These are phyloP conservation scores for Drechslerella dactyloides DNA, from an alignment of 2,329 filamentous ascomycete genomes.

Conservation along the genomic window DNA sequence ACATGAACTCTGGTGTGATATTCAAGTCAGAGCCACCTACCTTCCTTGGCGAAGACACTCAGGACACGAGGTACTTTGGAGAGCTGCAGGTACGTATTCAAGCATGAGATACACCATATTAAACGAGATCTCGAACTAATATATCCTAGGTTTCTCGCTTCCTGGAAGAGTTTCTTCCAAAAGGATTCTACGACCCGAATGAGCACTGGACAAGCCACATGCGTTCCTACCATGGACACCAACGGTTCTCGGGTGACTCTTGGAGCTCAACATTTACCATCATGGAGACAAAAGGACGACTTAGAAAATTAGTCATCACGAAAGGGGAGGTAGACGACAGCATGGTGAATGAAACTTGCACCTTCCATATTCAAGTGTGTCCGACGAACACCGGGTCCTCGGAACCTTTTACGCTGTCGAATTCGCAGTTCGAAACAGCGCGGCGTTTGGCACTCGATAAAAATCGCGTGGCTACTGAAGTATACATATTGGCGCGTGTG, in stretches of 20 bases:
- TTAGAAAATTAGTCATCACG: neutral
- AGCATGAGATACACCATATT: neutral
- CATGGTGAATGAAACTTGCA: neutral
- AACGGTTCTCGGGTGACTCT: neutral
- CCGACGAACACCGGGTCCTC: neutral
- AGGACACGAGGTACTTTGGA: slow-evolving; percentile 1
- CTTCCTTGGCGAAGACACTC: slow-evolving; percentile 2
- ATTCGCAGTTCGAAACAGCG: neutral
- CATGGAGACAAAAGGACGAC: neutral
- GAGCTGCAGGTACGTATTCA: neutral
- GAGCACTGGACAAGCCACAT: neutral
- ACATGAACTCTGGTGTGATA: slow-evolving; percentile 1
- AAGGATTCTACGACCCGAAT: neutral
- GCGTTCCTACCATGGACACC: neutral
- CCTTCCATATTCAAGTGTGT: slow-evolving; percentile 5
- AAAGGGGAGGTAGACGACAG: neutral
- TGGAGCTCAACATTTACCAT: neutral
- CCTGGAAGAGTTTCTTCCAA: neutral
- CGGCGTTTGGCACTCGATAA: neutral
- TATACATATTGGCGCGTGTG: slow-evolving; percentile 1
- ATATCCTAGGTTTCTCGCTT: neutral
- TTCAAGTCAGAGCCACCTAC: neutral
- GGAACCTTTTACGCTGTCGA: neutral
- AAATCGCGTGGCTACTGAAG: neutral
- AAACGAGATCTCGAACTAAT: neutral